Evolutionary conservation across 129 eudicot genomes (phyloP), one percentile per base, ranked within the genome.

Genomic region (Flaveria trinervia): DNA sequence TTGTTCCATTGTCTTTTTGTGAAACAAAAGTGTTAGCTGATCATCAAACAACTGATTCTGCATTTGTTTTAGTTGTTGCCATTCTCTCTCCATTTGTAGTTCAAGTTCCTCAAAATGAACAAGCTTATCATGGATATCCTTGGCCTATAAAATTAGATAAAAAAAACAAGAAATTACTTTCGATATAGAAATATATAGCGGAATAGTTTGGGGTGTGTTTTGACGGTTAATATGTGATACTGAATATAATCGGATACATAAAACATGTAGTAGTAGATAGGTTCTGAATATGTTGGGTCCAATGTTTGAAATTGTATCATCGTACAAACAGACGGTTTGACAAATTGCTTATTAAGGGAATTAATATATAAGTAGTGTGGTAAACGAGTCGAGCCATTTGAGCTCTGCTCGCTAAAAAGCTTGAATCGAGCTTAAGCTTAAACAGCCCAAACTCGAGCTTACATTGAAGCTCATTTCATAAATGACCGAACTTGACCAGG

Each of bases 41-140:
- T 95, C 96, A 22, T 79, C 91, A 87, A 82, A 89, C 52, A 95
- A 79, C 48, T 71, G 75, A 71, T 84, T 80, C 78, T 88, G 88
- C 84, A 92, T 85, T 76, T 88, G 96, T 74, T 81, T 80, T 69
- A 88, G 17, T 76, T 85, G 92, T 65, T 84, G 89, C 81, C 89
- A 70, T 77, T 86, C 88, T 77, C 72, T 83, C 80, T 95, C 97
- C 94, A 83, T 79, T 84, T 86, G 84, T 43, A 89, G 80, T 25
- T 95, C 97, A 79, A 87, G 79, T 59, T 89, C 88, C 81, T 92
- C 99, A 17, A 86, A 86, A 44, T 77, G 86, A 73, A 75, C 57
- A 36, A 92, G 85, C 81, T 88, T 86, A 41, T 89, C 89, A 51
- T 78, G 85, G 39, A 92, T 79, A 71, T 86, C 93, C 80, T 89